Evolutionary conservation across 164 flowering plant species (phyloP).

Genomic region (Chimonanthus praecox): DNA sequence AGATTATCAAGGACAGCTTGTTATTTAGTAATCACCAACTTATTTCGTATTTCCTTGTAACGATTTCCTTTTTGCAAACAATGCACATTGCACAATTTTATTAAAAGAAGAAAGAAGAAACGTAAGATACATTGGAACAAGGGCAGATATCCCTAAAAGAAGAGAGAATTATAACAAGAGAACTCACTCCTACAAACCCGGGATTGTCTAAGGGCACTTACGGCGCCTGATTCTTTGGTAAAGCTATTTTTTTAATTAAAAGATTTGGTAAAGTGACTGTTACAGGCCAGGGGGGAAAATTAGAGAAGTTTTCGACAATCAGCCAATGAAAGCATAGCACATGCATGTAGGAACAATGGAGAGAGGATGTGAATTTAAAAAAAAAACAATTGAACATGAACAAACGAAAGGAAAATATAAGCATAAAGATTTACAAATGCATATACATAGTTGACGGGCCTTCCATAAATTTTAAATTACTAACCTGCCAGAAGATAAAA

Average conservation of each 20-base stretch:
- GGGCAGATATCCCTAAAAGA: background rate
- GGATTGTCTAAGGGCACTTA: too few relatives aligned
- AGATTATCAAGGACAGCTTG: too few relatives aligned
- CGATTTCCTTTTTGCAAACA: background rate
- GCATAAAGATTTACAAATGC: background rate
- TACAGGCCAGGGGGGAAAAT: too few relatives aligned
- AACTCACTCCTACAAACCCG: background rate
- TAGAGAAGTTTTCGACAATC: too few relatives aligned
- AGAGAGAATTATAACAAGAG: background rate
- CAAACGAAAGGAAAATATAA: background rate
- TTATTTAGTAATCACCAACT: too few relatives aligned
- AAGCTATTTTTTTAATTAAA: too few relatives aligned
- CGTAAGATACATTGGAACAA: background rate
- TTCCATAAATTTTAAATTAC: constrained; percentile 5
- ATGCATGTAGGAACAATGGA: too few relatives aligned
- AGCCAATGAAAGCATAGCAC: too few relatives aligned
- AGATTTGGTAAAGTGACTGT: too few relatives aligned
- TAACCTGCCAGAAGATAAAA: constrained; percentile 98
- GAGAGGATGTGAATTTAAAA: too few relatives aligned
- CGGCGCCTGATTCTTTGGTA: too few relatives aligned
- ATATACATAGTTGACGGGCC: background rate
- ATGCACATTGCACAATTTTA: background rate
- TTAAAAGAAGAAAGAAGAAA: background rate
- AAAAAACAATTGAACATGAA: background rate
- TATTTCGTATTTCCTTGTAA: too few relatives aligned